Evolutionary conservation across 257 asterid genomes (phyloP).

Genomic region (Fraxinus americana): DNA sequence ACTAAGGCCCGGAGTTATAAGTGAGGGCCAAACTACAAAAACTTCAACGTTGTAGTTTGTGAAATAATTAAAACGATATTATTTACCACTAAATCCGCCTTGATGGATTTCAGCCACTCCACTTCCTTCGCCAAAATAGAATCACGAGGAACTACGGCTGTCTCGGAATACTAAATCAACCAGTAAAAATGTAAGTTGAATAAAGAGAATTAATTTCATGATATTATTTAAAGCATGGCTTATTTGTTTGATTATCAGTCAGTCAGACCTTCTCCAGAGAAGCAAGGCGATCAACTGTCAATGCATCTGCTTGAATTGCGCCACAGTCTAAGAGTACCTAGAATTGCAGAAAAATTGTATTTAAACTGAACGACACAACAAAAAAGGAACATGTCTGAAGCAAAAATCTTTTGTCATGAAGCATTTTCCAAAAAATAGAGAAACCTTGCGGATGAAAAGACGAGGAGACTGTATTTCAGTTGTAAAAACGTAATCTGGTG

Average conservation of each 20-base stretch:
- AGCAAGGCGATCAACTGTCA: constrained; percentile 99
- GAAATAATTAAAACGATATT: not conserved
- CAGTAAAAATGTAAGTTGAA: constrained; percentile 20
- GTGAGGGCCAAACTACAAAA: not conserved
- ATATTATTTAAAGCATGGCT: not conserved
- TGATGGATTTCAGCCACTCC: constrained; percentile 92
- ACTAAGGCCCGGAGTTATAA: not conserved
- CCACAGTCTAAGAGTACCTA: constrained; percentile 97
- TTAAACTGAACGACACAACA: not conserved
- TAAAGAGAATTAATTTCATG: not conserved
- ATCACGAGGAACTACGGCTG: constrained; percentile 94
- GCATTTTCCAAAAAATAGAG: constrained; percentile 11
- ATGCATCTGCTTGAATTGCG: constrained; percentile 99
- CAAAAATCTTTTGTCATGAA: not conserved
- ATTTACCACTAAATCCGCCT: constrained; percentile 90
- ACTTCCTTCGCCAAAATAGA: constrained; percentile 82
- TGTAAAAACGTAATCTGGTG: constrained; percentile 89
- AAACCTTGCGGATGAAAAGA: constrained; percentile 87
- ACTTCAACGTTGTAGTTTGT: not conserved
- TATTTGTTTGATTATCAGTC: not conserved
- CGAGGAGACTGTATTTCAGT: constrained; percentile 80
- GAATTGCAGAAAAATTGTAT: constrained; percentile 12
- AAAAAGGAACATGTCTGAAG: not conserved
- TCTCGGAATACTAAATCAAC: constrained; percentile 80
- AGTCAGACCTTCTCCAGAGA: constrained; percentile 78